Percentiles rank a stretch among this genome's conserved stretches.
These are phyloP conservation scores for Yamadazyma ubonensis DNA, from an alignment of 805 yeast species.

Conservation along the genomic window DNA sequence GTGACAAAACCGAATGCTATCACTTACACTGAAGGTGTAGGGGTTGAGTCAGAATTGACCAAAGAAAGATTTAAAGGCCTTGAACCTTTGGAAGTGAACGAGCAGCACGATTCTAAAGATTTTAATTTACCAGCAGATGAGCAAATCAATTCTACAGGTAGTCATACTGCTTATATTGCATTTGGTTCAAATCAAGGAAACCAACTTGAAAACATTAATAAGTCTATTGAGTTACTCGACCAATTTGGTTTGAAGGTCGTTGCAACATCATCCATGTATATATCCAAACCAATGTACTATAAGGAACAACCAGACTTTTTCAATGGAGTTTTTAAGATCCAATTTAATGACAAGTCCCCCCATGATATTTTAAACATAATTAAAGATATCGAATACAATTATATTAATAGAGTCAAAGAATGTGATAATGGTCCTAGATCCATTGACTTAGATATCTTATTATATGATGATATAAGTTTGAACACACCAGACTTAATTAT, in stretches of 20 bases:
- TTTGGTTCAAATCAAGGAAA: conserved; percentile 89
- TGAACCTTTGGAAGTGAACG: conserved; percentile 9
- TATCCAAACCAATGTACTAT: conserved; percentile 91
- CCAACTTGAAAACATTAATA: conserved; percentile 57
- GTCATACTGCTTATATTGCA: conserved; percentile 69
- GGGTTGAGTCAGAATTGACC: conserved; percentile 66
- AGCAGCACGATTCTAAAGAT: conserved; percentile 9
- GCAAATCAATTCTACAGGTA: conserved; percentile 3
- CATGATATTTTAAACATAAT: conserved; percentile 56
- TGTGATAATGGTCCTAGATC: conserved; percentile 91
- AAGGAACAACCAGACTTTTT: conserved; percentile 75
- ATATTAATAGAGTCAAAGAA: conserved; percentile 67
- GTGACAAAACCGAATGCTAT: conserved; percentile 90
- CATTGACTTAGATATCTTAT: conserved; percentile 83
- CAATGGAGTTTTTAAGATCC: conserved; percentile 75
- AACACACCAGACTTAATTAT: conserved; percentile 61
- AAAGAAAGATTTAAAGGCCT: conserved; percentile 36
- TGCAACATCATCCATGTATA: conserved; percentile 74
- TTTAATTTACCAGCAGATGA: conserved; percentile 35
- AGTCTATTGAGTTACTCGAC: conserved; percentile 51
- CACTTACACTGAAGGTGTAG: conserved; percentile 84
- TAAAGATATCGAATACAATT: conserved; percentile 76
- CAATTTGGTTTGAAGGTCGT: conserved; percentile 44
- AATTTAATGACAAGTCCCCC: conserved; percentile 61
- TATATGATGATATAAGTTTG: conserved; percentile 61